Evolutionary conservation across 805 yeast species (phyloP).

Genomic region (Allodekkera sacchari): DNA sequence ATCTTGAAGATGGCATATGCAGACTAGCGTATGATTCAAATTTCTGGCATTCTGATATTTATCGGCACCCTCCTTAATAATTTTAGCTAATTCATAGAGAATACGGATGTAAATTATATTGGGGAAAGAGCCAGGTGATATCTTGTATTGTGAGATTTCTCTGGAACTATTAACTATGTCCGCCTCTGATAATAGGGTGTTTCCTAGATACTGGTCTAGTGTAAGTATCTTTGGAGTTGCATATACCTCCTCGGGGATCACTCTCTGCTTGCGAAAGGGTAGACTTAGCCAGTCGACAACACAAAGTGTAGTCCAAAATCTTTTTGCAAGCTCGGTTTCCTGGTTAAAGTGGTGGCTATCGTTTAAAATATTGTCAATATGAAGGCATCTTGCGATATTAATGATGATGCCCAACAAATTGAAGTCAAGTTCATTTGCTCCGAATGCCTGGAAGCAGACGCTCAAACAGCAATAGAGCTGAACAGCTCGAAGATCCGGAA

Average conservation of each 20-base stretch:
- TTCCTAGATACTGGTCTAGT: constrained; percentile 10
- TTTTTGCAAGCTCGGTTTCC: constrained; percentile 12
- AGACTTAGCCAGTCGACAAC: constrained; percentile 16
- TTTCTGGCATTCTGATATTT: no score
- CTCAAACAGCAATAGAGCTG: constrained; percentile 16
- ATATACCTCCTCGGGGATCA: constrained; percentile 13
- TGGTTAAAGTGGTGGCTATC: constrained; percentile 5
- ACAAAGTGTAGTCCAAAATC: constrained; percentile 15
- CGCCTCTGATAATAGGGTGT: no score
- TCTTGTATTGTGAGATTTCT: no score
- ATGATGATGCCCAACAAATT: constrained; percentile 11
- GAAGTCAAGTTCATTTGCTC: constrained; percentile 14
- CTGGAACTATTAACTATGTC: no score
- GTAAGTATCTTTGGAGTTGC: constrained; percentile 10
- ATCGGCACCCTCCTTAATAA: no score
- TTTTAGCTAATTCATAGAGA: no score
- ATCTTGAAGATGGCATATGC: constrained; percentile 6
- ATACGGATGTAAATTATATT: no score
- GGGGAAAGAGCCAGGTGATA: no score
- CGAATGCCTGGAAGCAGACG: constrained; percentile 15
- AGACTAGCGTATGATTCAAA: no score
- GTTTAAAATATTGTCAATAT: constrained; percentile 8
- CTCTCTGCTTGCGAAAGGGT: no score
- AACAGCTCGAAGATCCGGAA: constrained; percentile 15
- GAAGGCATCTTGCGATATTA: constrained; percentile 12